Percentiles rank a stretch among this genome's conserved stretches.
Conservation (phyloP, 148 eudicot species). For the Camellia japonica region DNA sequence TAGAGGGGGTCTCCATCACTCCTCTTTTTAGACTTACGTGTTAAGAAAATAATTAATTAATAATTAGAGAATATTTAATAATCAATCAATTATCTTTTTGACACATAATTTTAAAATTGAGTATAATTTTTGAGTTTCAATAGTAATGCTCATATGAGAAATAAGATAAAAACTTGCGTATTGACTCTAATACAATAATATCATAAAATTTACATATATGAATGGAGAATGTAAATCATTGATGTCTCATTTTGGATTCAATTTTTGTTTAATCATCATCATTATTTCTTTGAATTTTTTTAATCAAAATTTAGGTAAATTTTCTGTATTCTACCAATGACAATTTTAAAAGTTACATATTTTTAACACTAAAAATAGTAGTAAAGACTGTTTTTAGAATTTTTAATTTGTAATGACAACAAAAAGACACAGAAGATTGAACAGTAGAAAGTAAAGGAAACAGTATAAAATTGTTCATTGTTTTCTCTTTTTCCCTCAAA, state of each 20-base stretch:
- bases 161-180: too few relatives aligned
- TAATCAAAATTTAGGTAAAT: not conserved
- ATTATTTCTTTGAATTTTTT: not conserved
- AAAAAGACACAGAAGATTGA: not conserved
- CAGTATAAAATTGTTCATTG: not conserved
- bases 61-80: too few relatives aligned
- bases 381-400: not conserved
- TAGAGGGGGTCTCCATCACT: too few relatives aligned
- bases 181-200: too few relatives aligned
- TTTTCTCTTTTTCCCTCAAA: not conserved
- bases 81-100: too few relatives aligned
- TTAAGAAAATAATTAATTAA: too few relatives aligned
- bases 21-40: too few relatives aligned
- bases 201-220: not conserved
- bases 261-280: not conserved
- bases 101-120: too few relatives aligned
- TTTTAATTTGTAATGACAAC: too few relatives aligned
- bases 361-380: not conserved
- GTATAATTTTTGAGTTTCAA: too few relatives aligned
- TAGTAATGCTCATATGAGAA: too few relatives aligned
- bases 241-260: too few relatives aligned
- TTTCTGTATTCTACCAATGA: not conserved
- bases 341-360: not conserved
- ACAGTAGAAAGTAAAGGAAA: not conserved
- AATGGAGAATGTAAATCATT: not conserved